Evolutionary conservation across 768 basidiomycete species (phyloP), one percentile per base, ranked within the genome.

Genomic region (Boletellus sp.): DNA sequence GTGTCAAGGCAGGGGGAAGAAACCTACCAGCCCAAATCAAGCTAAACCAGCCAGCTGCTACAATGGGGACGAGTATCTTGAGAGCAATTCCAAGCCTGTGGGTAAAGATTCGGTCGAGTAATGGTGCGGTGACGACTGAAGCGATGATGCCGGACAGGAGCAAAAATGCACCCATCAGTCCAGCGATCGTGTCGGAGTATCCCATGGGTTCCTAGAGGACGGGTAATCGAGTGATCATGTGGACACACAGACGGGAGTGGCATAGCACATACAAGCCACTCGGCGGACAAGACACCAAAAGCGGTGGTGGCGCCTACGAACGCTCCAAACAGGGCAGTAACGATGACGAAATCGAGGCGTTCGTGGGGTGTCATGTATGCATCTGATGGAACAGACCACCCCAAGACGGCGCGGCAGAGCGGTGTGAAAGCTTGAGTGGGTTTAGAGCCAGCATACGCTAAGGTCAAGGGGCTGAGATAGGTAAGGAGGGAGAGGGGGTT

Each of bases 61-160:
- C 71, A 38, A 84, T 61, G 2, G 89, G 89, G 15, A 83, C 75
- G 10, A 88, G 59, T 0, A 80, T 50, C 48, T 85, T 87, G 47
- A 75, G 57, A 3, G 83, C 79, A 11, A 79, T 53, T 0, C 81
- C 86, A 34, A 90, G 74, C 52, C 80, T 80, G 55, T 84, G 78
- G 10, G 87, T 91, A 52, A 93, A 80, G n/a, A 90, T 80, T 17
- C 90, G 81, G 60, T 92, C 90, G 59, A 90, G 85, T 4, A 91
- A 66, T 0, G 90, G 91, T 1, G 90, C 81, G 0, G 84, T 78
- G 42, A 83, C 58, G 26, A 83, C 70, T 0, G 90, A 84, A 10
- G 81, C 77, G 2, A 87, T 65, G 50, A 93, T 78, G 19, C 91
- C 90, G 1, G 84, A 73, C 32, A 90, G 68, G 13, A 90, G 76